Evolutionary conservation across 2,329 filamentous ascomycete genomes (phyloP).

Genomic region (Ophioceras dolichostomum): DNA sequence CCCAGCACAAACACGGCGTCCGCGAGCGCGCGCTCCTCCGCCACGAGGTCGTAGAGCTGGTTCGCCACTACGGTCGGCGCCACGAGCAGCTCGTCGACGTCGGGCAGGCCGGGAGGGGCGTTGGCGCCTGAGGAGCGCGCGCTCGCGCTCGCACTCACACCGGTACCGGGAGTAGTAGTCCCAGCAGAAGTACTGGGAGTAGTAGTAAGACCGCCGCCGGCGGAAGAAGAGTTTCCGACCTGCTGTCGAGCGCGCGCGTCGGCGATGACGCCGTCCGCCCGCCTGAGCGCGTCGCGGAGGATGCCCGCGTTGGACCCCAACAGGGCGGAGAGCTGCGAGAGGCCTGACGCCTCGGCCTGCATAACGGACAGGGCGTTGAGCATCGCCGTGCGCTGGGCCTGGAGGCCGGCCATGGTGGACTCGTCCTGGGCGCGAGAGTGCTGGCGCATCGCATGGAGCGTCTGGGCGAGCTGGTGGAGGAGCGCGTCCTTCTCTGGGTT

Average conservation of each 20-base stretch:
- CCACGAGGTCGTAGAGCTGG: conserved; percentile 79
- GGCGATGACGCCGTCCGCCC: conserved; percentile 63
- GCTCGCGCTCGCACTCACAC: not conserved
- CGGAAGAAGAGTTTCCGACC: conserved; percentile 17
- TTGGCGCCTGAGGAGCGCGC: not conserved
- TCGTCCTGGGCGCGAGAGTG: conserved; percentile 60
- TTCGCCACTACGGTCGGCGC: conserved; percentile 86
- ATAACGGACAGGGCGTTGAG: conserved; percentile 55
- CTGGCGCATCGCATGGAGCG: conserved; percentile 57
- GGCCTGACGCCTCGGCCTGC: conserved; percentile 58
- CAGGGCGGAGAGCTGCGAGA: conserved; percentile 58
- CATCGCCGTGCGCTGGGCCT: conserved; percentile 70
- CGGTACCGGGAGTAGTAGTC: too few species aligned
- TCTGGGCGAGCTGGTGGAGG: conserved; percentile 60
- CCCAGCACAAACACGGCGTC: conserved; percentile 80
- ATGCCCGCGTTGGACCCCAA: conserved; percentile 68
- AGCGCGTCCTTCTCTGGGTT: conserved; percentile 94
- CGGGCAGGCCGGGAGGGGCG: conserved; percentile 31
- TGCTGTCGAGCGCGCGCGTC: conserved; percentile 55
- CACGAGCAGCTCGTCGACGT: conserved; percentile 85
- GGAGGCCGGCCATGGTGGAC: conserved; percentile 61
- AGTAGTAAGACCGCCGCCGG: too few species aligned
- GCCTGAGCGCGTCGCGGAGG: conserved; percentile 62
- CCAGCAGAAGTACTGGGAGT: too few species aligned
- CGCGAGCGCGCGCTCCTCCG: conserved; percentile 76